phyloP scores from a whole-genome alignment of 208 protist genomes.

The Crithidia thermophila region DNA sequence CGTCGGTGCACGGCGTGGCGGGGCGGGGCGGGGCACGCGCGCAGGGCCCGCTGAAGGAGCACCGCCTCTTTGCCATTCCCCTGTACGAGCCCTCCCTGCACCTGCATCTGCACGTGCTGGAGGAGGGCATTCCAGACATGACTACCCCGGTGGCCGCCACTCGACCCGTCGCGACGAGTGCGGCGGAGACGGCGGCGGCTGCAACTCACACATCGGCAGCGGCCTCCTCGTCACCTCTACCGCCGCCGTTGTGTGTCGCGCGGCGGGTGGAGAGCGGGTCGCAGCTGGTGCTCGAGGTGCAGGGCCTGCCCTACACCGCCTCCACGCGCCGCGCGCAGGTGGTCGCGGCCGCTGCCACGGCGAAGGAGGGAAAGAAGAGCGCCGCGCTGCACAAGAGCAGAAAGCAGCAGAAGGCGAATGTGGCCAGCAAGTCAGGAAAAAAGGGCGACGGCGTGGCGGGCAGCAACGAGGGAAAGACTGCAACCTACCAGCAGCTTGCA shows the following conservation, averaged over 20 bases:
- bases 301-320: conserved; percentile 37
- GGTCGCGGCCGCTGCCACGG: background rate
- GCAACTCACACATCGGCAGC: background rate
- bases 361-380: background rate
- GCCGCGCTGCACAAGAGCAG: background rate
- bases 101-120: conserved; percentile 64
- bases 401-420: conserved; percentile 2
- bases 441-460: background rate
- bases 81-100: conserved; percentile 63
- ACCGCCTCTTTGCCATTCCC: conserved; percentile 77
- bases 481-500: background rate
- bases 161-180: background rate
- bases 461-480: background rate
- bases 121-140: conserved; percentile 43
- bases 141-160: conserved; percentile 28
- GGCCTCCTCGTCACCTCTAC: background rate
- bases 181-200: background rate
- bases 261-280: conserved; percentile 29
- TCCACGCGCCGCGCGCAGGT: conserved; percentile 9
- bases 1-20: conserved; percentile 34
- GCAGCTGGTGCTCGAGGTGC: conserved; percentile 58
- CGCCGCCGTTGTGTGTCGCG: conserved; percentile 20
- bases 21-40: conserved; percentile 25
- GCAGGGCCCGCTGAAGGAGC: conserved; percentile 37
- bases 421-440: background rate